phyloP scores from a whole-genome alignment of 129 eudicot species.

The Centella asiatica region DNA sequence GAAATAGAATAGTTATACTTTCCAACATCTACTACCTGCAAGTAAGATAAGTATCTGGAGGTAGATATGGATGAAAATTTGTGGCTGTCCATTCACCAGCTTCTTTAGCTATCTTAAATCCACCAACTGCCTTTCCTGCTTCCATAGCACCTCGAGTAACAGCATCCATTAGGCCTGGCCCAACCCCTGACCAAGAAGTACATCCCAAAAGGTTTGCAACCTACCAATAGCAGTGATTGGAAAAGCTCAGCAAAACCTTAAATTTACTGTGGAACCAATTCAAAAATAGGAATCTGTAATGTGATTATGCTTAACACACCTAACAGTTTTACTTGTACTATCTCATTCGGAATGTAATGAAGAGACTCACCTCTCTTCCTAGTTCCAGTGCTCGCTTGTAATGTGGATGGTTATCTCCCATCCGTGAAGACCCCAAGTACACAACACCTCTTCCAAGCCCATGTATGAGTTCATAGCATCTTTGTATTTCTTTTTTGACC shows the following conservation, averaged over 20 bases:
- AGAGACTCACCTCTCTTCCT: slow-evolving; percentile 56
- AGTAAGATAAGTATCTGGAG: slow-evolving; percentile 68
- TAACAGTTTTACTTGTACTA: not conserved
- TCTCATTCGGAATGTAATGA: not conserved
- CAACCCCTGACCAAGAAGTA: slow-evolving; percentile 98
- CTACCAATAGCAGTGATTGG: slow-evolving; percentile 21
- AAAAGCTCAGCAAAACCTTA: too few species aligned
- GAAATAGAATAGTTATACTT: not conserved
- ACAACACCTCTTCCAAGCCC: slow-evolving; percentile 89
- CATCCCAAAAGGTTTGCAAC: slow-evolving; percentile 65
- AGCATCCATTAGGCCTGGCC: slow-evolving; percentile 99
- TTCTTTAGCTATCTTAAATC: slow-evolving; percentile 92
- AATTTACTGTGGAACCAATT: too few species aligned
- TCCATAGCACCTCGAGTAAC: slow-evolving; percentile 83
- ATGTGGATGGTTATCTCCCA: slow-evolving; percentile 75
- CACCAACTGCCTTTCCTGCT: slow-evolving; percentile 93
- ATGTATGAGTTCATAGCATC: slow-evolving; percentile 78
- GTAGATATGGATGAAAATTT: slow-evolving; percentile 76
- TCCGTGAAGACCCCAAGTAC: slow-evolving; percentile 86
- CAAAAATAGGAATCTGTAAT: not conserved
- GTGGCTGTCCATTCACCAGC: slow-evolving; percentile 92
- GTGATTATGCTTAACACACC: not conserved
- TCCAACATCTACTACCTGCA: slow-evolving; percentile 52
- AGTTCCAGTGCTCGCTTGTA: slow-evolving; percentile 56
- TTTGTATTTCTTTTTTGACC: slow-evolving; percentile 87